Base-by-base conservation (phyloP, 352 stramenopile genomes). In the Pythium rhizo-oryzae region DNA sequence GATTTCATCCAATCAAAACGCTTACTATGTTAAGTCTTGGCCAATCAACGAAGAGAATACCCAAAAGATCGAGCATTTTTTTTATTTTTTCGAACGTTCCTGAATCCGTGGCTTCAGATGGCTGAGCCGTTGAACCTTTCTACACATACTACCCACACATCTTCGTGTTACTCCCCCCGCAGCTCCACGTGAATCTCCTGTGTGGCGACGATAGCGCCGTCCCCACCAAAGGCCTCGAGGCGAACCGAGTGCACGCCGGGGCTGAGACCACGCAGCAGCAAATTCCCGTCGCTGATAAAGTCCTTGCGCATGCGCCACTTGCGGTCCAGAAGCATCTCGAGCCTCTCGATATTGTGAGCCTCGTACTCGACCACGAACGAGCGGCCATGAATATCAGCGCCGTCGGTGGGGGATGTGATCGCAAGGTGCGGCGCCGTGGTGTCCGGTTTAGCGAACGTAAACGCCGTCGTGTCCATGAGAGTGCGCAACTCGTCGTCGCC, bases 261-360 rank as follows among this genome's bases (percentile, higher is more conserved):
- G 6, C 67, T 62, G 18, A 90, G 67, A 0, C 74, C 72, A n/a
- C 76, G 76, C n/a, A 90, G 54, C 39, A 87, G 23, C 37, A 90
- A 43, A 21, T 76, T 84, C 12, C 78, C 81, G 44, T 85, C 76
- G 8, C 49, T 59, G 30, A 79, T 65, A 18, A 76, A 62, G 0
- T 44, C 67, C 52, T 80, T 84, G 56, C 47, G 65, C 5, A 83
- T n/a, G 12, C 52, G 71, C 39, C 71, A 66, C 23, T 35, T 50
- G 6, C 61, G 52, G 28, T 87, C 76, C 44, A 90, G 11, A 18
- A 68, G 24, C 1, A 84, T 55, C 1, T 80, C 49, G 37, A 90
- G 44, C 1, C 13, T 30, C 2, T 68, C 21, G 23, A 90, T 65
- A 46, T 86, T 78, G 61, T 74, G 50, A 0, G 76, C 72, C 44